Base-by-base conservation (phyloP, 2,329 filamentous ascomycete species). In the Cladobotryum protrusum region DNA sequence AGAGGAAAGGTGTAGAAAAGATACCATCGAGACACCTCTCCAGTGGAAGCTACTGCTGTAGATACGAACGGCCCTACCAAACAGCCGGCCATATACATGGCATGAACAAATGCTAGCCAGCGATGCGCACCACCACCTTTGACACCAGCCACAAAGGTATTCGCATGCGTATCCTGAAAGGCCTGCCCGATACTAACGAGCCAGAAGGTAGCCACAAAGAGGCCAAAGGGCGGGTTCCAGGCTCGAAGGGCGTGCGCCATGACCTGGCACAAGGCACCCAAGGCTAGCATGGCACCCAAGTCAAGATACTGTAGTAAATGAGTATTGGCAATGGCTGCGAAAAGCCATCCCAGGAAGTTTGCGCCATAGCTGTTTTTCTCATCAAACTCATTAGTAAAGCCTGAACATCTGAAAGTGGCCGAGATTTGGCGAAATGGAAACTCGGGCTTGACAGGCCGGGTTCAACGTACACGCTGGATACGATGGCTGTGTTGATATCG, bases 61-160 rank as follows among this genome's bases (percentile, higher is more conserved):
- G 74, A 72, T 2, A 74, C 72, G 43, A 85, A 79, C 0, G 81
- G 81, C 0, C 73, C 76, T 4, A 80, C 70, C 2, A 85, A 69
- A 43, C 76, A 77, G 0, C 82, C 81, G 0, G 75, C 72, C 58
- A 70, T 71, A 56, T 82, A 85, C 72, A 79, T 81, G 8, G 80
- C 82, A 54, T 85, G 82, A 14, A 85, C 82, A 48, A 84, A 77
- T 0, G 79, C 77, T 0, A 85, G 67, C 76, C 79, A 84, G 4
- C 79, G 67, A 58, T 85, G 79, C 0, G 79, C 75, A 0, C 64
- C 66, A 12, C 37, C 37, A 2, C 45, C 45, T 9, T 71, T 71
- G 1, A 75, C 61, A 0, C 72, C 69, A 0, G 76, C 72, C 1
- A 83, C 80, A 50, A 80, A 85, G 0, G 79, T 79, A 50, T 86